Percentiles rank a stretch among this genome's conserved stretches.
phyloP scores from a whole-genome alignment of 2,329 filamentous ascomycete genomes.

The Penicillium sumatraense region DNA sequence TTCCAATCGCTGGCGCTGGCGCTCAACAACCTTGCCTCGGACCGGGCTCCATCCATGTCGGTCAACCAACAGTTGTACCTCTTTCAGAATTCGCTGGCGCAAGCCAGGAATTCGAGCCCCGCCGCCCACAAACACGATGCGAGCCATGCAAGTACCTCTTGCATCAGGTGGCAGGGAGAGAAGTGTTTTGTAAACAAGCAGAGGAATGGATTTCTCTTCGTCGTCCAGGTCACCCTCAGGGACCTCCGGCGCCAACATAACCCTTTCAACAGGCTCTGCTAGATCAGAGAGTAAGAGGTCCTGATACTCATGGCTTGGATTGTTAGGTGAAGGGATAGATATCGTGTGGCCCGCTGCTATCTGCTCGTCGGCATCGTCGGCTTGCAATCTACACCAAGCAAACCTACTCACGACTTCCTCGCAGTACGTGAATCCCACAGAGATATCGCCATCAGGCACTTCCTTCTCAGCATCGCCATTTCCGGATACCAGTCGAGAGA shows the following conservation, averaged over 20 bases:
- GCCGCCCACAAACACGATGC: constrained; percentile 84
- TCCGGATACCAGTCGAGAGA: constrained; percentile 30
- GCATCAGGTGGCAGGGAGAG: constrained; percentile 79
- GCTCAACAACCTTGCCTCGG: constrained; percentile 67
- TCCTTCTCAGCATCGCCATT: constrained; percentile 30
- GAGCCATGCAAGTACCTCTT: constrained; percentile 82
- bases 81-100: constrained; percentile 74
- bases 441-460: constrained; percentile 41
- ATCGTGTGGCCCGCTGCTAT: constrained; percentile 40
- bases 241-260: constrained; percentile 68
- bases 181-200: constrained; percentile 76
- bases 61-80: constrained; percentile 70
- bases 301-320: constrained; percentile 49
- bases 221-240: constrained; percentile 73
- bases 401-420: constrained; percentile 78
- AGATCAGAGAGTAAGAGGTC: constrained; percentile 72
- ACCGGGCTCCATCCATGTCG: constrained; percentile 78
- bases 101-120: constrained; percentile 79
- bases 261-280: constrained; percentile 73
- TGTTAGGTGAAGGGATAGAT: constrained; percentile 50
- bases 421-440: constrained; percentile 74
- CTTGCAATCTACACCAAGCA: constrained; percentile 69
- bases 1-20: constrained; percentile 51
- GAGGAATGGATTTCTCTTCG: constrained; percentile 77
- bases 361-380: constrained; percentile 4